A percentile compares a stretch with the other conserved stretches of the same genome.
These are phyloP conservation scores for Prototheca stagnorum DNA, from an alignment of 163 green algal species.

Conservation along the genomic window DNA sequence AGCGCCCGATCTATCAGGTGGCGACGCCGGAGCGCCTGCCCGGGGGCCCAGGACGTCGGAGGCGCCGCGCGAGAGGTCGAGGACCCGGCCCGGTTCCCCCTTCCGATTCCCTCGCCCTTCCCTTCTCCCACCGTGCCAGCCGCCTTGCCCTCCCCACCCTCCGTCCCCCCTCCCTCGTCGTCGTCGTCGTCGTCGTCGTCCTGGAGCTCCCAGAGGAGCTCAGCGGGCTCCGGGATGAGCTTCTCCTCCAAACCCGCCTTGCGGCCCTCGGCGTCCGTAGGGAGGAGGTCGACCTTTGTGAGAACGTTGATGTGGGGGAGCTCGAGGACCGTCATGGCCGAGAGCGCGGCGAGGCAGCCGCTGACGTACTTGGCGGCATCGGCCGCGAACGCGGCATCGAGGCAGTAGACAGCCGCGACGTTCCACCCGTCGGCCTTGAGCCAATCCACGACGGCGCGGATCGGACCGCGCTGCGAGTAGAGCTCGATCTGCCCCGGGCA, in stretches of 20 bases:
- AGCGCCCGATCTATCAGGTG: no score
- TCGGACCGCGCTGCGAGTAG: conserved; percentile 80
- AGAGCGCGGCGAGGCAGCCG: conserved; percentile 61
- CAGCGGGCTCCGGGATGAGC: conserved; percentile 55
- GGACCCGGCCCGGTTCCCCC: no score
- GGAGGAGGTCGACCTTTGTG: conserved; percentile 78
- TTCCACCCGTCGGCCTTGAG: conserved; percentile 33
- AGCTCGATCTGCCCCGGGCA: conserved; percentile 95
- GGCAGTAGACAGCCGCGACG: conserved; percentile 63
- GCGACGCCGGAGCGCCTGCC: no score
- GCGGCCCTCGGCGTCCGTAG: no score
- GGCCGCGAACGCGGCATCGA: conserved; percentile 74
- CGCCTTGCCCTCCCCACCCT: no score
- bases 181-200: no score
- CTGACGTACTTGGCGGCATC: conserved; percentile 89
- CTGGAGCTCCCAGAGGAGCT: conserved; percentile 45
- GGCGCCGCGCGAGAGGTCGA: no score
- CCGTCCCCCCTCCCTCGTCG: no score
- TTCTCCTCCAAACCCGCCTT: conserved; percentile 52
- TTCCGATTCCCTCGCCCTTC: no score
- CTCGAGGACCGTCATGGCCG: conserved; percentile 91
- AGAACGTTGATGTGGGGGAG: conserved; percentile 95
- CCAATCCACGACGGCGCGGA: conserved; percentile 70
- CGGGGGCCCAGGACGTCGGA: no score
- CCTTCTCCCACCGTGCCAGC: no score